Base-by-base conservation (phyloP, 495 filamentous ascomycete genomes). In the Penicillium cinerascens region DNA sequence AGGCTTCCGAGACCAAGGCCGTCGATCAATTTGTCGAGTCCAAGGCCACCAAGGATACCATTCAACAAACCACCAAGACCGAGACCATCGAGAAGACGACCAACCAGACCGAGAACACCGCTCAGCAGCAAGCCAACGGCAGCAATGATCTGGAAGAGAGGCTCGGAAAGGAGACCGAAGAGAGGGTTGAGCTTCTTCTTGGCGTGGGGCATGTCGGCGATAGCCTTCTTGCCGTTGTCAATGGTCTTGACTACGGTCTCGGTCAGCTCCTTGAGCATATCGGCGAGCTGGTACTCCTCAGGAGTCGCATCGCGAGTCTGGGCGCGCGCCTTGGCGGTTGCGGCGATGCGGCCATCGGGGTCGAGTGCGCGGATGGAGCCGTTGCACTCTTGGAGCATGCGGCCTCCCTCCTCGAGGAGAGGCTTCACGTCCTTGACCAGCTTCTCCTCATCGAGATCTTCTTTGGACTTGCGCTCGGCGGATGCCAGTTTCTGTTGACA, bases 131-230 rank as follows among this genome's bases (percentile, higher is more conserved):
- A 71, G 9, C 92, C 92, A 13, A 97, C 92, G 15, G 88, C 92
- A 6, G 91, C 90, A 51, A 97, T 78, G 64, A 95, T 95, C 77
- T 95, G 91, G 78, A 89, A 87, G 17, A 95, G 76, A 7, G 91
- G 90, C 73, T 95, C 72, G 11, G 82, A 83, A 10, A 95, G 69
- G 44, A 95, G 70, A 26, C 80, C 83, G 87, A 88, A 89, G 17
- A 95, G 79, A 2, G 90, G 88, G 59, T 90, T 96, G 44, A 97
- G 80, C 70, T 88, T 82, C 78, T 96, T 95, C 84, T 96, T 93
- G 21, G 91, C 92, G 52, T 92, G 85, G 15, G 92, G 92, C 87
- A 96, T 92, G 63, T 88, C 87, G 59, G 87, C 84, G 49, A 96
- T 87, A 72, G 87, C 87, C 68, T 83, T 86, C 79, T 88, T 90